Conservation (phyloP, 2,329 filamentous ascomycete species). For the Sphaerulina populicola region DNA sequence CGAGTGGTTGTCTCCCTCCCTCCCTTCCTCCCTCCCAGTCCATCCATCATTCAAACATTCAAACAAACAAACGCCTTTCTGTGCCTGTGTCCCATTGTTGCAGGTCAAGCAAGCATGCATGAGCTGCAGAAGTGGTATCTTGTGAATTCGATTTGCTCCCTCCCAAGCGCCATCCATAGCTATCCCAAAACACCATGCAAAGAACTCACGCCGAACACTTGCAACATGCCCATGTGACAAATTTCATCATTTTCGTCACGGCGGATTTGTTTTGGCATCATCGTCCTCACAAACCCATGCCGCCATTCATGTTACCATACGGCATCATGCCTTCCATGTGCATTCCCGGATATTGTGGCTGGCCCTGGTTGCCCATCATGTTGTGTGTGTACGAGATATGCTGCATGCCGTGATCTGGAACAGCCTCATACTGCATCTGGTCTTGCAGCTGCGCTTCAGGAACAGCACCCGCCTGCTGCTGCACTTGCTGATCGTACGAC, state of each 20-base stretch:
- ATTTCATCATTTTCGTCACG: too few species aligned
- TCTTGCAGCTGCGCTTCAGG: conserved; percentile 18
- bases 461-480: conserved; percentile 14
- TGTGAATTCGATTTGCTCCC: conserved; percentile 1
- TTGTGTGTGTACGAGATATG: conserved; percentile 17
- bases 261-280: too few species aligned
- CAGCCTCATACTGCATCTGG: conserved; percentile 27
- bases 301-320: conserved; percentile 22
- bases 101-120: background rate
- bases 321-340: conserved; percentile 26
- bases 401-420: conserved; percentile 19
- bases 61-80: too few species aligned
- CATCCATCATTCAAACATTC: too few species aligned
- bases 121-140: conserved; percentile 16
- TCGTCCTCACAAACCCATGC: conserved; percentile 21
- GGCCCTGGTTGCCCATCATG: conserved; percentile 21
- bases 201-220: background rate
- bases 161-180: background rate
- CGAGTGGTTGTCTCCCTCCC: background rate
- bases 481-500: conserved; percentile 9
- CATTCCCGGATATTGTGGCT: conserved; percentile 21
- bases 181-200: background rate
- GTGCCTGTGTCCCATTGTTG: background rate
- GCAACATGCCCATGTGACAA: too few species aligned
- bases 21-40: background rate